phyloP scores from a whole-genome alignment of 2,329 filamentous ascomycete genomes.

The Torrubiella hemipterigena region DNA sequence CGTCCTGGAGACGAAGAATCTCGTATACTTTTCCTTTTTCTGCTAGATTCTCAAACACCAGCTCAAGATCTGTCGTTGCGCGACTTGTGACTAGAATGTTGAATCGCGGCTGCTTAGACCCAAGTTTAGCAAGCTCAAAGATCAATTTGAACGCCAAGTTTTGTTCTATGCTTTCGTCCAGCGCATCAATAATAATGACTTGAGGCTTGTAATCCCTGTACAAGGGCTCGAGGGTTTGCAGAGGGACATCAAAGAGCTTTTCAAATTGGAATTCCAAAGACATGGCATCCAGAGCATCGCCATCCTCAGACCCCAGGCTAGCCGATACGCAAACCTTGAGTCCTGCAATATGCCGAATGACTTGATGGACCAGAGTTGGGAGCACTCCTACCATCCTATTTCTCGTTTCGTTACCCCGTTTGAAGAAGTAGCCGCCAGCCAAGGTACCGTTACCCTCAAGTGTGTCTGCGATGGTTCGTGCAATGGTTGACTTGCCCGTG shows the following conservation, averaged over 20 bases:
- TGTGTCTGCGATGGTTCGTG: background rate
- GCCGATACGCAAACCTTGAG: background rate
- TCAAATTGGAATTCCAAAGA: background rate
- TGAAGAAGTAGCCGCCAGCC: conserved; percentile 1
- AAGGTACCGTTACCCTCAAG: background rate
- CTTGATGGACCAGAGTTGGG: background rate
- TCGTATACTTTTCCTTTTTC: background rate
- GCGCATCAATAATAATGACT: conserved; percentile 1
- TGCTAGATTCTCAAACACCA: background rate
- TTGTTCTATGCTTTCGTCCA: conserved; percentile 1
- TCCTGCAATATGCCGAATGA: background rate
- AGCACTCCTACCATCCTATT: background rate
- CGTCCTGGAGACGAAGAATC: conserved; percentile 3
- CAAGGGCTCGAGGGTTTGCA: background rate
- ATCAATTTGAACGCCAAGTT: background rate
- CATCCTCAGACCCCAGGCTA: background rate
- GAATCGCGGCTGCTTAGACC: background rate
- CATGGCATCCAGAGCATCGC: background rate
- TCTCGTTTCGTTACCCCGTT: background rate
- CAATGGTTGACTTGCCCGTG: conserved; percentile 1
- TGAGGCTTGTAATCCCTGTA: too few relatives aligned
- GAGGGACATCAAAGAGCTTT: background rate
- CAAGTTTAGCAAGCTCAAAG: background rate
- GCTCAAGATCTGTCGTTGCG: background rate
- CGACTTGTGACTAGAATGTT: background rate